phyloP scores from a whole-genome alignment of 2,329 filamentous ascomycete genomes.

The Fusarium avenaceum region DNA sequence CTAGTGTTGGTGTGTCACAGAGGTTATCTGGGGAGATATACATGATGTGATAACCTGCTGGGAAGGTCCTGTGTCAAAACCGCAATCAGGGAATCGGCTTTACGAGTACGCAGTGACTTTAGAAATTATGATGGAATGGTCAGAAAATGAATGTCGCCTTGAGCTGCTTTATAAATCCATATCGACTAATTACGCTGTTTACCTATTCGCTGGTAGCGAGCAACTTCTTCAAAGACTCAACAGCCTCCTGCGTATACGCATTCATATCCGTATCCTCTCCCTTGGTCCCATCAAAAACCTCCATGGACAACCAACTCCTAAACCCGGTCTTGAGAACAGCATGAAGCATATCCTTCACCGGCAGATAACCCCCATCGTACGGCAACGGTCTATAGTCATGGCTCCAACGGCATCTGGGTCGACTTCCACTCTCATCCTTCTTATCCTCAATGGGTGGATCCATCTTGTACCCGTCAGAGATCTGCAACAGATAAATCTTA shows the following conservation, averaged over 20 bases:
- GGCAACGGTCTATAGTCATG: slow-evolving; percentile 78
- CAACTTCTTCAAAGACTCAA: slow-evolving; percentile 31
- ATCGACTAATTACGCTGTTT: background rate
- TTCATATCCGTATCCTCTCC: slow-evolving; percentile 20
- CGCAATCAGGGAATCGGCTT: too few species aligned
- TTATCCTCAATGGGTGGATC: slow-evolving; percentile 65
- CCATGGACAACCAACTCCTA: slow-evolving; percentile 75
- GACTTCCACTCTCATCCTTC: slow-evolving; percentile 64
- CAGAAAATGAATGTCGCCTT: rapidly evolving
- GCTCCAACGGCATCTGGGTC: slow-evolving; percentile 77
- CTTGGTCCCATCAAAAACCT: slow-evolving; percentile 71
- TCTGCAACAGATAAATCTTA: slow-evolving; percentile 81
- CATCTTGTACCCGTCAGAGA: slow-evolving; percentile 79
- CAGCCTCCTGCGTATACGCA: slow-evolving; percentile 14
- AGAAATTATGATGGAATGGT: background rate
- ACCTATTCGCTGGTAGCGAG: background rate
- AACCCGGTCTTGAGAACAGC: slow-evolving; percentile 78
- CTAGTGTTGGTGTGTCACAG: background rate
- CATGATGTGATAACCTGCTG: background rate
- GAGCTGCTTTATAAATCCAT: background rate
- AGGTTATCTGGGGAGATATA: background rate
- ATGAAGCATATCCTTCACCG: slow-evolving; percentile 72
- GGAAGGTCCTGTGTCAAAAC: too few species aligned
- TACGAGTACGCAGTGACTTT: too few species aligned
- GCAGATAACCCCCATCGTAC: slow-evolving; percentile 78